These are phyloP conservation scores for Debaryomyces castellii DNA, from an alignment of 805 yeast species.

Conservation along the genomic window DNA sequence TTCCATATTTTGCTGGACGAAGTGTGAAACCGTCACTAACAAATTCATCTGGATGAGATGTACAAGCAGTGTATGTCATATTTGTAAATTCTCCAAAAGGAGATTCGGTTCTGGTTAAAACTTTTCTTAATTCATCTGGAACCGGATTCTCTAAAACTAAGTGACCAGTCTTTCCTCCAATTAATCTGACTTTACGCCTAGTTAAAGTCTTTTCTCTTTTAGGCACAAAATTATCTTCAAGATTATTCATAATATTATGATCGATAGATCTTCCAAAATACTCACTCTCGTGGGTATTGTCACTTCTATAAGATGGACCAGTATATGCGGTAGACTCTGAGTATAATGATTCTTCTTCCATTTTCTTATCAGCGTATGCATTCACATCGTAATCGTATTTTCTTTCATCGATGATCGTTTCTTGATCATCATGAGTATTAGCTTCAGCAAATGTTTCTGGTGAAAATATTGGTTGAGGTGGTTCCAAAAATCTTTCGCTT, in stretches of 20 bases:
- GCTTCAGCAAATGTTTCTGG: conserved; percentile 66
- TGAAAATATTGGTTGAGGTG: conserved; percentile 66
- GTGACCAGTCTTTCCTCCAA: conserved; percentile 63
- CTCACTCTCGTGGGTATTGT: conserved; percentile 25
- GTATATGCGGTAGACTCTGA: conserved; percentile 35
- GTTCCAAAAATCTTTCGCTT: conserved; percentile 54
- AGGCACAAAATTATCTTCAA: conserved; percentile 44
- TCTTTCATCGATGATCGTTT: conserved; percentile 29
- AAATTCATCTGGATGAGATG: conserved; percentile 88
- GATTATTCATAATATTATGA: conserved; percentile 46
- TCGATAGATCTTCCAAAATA: conserved; percentile 48
- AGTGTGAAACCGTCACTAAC: conserved; percentile 77
- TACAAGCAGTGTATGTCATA: conserved; percentile 97
- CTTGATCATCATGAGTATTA: conserved; percentile 30
- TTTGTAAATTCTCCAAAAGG: conserved; percentile 86
- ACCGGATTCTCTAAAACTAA: conserved; percentile 91
- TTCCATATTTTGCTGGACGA: conserved; percentile 79
- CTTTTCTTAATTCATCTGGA: conserved; percentile 82
- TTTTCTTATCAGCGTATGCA: conserved; percentile 32
- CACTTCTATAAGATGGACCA: conserved; percentile 27
- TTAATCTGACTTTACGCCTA: conserved; percentile 72
- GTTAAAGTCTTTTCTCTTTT: conserved; percentile 67
- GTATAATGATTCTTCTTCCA: conserved; percentile 34
- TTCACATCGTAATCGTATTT: conserved; percentile 30
- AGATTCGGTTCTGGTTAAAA: conserved; percentile 77